A percentile compares a stretch with the other conserved stretches of the same genome.
Conservation (phyloP, 75 land plant species). For the Pinus albicaulis region DNA sequence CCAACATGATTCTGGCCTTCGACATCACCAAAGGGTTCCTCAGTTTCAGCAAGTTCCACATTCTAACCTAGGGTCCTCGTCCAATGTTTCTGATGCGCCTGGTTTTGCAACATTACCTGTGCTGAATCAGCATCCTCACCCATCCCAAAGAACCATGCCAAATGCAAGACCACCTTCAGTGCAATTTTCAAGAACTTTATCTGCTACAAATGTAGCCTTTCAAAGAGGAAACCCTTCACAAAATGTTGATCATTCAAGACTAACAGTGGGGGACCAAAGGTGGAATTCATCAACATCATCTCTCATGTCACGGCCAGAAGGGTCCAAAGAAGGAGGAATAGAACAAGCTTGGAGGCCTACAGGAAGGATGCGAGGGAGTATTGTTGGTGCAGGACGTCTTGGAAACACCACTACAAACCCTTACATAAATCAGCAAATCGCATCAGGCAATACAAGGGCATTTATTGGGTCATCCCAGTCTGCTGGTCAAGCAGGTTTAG, state of each 20-base stretch:
- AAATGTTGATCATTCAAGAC: conserved; percentile 11
- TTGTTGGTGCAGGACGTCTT: background rate
- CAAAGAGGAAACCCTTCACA: background rate
- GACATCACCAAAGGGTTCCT: conserved; percentile 10
- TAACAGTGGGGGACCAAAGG: conserved; percentile 14
- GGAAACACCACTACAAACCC: conserved; percentile 3
- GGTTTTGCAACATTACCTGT: background rate
- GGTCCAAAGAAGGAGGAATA: conserved; percentile 6
- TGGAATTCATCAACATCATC: conserved; percentile 2
- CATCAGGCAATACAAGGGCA: conserved; percentile 4
- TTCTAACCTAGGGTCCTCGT: background rate
- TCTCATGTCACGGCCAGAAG: conserved; percentile 1
- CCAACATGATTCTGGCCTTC: background rate
- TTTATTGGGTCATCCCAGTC: conserved; percentile 4
- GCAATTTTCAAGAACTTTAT: conserved; percentile 7
- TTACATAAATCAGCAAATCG: conserved; percentile 7
- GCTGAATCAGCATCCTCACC: conserved; percentile 11
- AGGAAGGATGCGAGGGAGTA: conserved; percentile 70
- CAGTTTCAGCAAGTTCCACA: background rate
- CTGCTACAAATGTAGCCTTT: conserved; percentile 7
- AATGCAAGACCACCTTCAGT: conserved; percentile 7
- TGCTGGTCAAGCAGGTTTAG: background rate
- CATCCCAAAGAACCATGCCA: conserved; percentile 11
- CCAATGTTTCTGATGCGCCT: background rate
- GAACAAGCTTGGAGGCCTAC: conserved; percentile 57